Base-by-base conservation (phyloP, 1,284 basidiomycete genomes). In the Rhodofomes roseus region DNA sequence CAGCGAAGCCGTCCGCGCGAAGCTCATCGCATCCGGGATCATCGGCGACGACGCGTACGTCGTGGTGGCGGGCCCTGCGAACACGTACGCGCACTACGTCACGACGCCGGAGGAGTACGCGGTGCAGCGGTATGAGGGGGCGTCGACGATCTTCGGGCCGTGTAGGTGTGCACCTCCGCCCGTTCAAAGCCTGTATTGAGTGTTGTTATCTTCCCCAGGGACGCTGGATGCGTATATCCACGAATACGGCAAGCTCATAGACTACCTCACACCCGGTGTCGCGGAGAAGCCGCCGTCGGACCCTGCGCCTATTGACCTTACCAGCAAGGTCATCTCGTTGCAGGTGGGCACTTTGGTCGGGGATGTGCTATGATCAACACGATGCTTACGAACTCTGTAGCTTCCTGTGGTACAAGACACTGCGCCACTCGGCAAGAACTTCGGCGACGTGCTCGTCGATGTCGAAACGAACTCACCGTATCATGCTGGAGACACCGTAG, bases 181-280 rank as follows among this genome's bases (percentile, higher is more conserved):
- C 4, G 22, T 25, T 12, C n/a, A 7, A 25, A 14, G 20, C 14
- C 43, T 11, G 23, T 4, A 23, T 25, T 46, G n/a, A 43, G 23
- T 9, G 11, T n/a, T 23, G 16, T 54, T 54, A n/a, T 39, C 37
- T 11, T n/a, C 37, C 20, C 50, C 51, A 90, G 87, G 77, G 63
- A 92, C 90, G 2, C 77, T 93, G 14, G 89, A 91, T 56, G 86
- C 91, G 2, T 93, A 92, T 69, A 89, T 91, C 63, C 80, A 92
- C 72, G 88, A 87, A 66, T 93, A 91, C 71, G 78, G 79, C 50
- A 83, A 80, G 63, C 77, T 90, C 27, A 81, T 90, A 8, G 77
- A 81, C 6, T 89, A 80, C 76, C 77, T 92, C 23, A 80, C 80
- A 1, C 82, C 85, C 54, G 74, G 73, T 48, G 76, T 77, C 3